phyloP scores from a whole-genome alignment of 495 filamentous ascomycete genomes.

The Penicillium fimorum region DNA sequence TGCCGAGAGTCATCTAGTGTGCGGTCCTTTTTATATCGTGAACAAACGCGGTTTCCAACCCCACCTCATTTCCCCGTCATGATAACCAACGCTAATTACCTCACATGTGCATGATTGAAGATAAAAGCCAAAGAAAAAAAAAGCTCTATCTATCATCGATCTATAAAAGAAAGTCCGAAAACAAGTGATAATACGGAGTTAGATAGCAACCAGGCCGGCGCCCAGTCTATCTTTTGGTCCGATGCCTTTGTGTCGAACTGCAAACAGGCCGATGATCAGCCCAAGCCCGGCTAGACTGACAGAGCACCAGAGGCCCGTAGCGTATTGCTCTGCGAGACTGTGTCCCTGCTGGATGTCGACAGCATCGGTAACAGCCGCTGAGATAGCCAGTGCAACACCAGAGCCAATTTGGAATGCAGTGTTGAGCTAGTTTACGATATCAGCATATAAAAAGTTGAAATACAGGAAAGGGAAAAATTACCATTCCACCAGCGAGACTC shows the following conservation, averaged over 20 bases:
- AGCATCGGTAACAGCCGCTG: conserved; percentile 34
- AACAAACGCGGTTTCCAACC: too few relatives aligned
- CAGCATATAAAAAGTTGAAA: conserved; percentile 2
- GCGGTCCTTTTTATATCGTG: too few relatives aligned
- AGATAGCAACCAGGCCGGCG: conserved; percentile 25
- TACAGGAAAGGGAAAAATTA: conserved; percentile 7
- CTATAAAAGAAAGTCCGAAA: too few relatives aligned
- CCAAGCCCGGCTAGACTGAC: conserved; percentile 33
- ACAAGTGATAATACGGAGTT: too few relatives aligned
- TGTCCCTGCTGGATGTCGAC: conserved; percentile 37
- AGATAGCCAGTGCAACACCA: conserved; percentile 37
- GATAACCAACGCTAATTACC: too few relatives aligned
- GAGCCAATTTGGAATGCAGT: conserved; percentile 43
- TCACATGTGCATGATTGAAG: too few relatives aligned
- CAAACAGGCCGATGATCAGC: conserved; percentile 28
- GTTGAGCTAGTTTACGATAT: conserved; percentile 27
- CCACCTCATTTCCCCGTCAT: too few relatives aligned
- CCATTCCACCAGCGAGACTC: conserved; percentile 38
- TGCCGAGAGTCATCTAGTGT: too few relatives aligned
- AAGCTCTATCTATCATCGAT: too few relatives aligned
- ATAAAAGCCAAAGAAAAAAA: too few relatives aligned
- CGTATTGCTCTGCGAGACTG: conserved; percentile 31
- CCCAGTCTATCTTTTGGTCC: conserved; percentile 30
- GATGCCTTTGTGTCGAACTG: conserved; percentile 32
- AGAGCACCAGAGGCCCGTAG: conserved; percentile 40